phyloP scores from a whole-genome alignment of 2,329 filamentous ascomycete species.

The Parastagonospora avenae region DNA sequence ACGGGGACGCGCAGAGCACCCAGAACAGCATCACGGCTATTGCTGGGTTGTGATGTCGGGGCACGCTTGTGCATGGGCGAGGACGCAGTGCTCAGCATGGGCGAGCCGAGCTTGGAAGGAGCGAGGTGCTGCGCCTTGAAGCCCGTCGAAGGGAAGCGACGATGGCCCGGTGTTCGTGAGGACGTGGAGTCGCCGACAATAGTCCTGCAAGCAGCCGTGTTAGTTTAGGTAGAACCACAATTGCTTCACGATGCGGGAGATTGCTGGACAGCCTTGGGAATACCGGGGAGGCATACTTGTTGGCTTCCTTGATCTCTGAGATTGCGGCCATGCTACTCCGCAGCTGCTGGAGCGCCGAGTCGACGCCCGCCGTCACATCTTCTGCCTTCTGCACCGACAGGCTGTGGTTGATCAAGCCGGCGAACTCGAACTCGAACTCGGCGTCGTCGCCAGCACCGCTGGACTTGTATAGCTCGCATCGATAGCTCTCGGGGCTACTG shows the following conservation, averaged over 20 bases:
- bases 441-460: constrained; percentile 39
- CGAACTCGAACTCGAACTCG: constrained; percentile 57
- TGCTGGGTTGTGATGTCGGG: constrained; percentile 50
- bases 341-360: constrained; percentile 64
- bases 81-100: constrained; percentile 45
- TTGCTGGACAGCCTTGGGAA: constrained; percentile 25
- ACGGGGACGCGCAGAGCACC: constrained; percentile 53
- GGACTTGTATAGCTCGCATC: constrained; percentile 62
- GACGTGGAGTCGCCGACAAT: constrained; percentile 43
- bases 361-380: constrained; percentile 60
- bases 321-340: constrained; percentile 64
- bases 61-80: constrained; percentile 42
- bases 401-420: constrained; percentile 62
- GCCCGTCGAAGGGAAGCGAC: constrained; percentile 43
- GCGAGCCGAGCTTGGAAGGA: constrained; percentile 47
- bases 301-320: constrained; percentile 65
- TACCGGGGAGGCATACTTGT: constrained; percentile 53
- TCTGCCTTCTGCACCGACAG: constrained; percentile 60
- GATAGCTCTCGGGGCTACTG: constrained; percentile 58
- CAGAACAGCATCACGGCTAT: constrained; percentile 37
- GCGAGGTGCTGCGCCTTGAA: constrained; percentile 43
- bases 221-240: not conserved
- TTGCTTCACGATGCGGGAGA: constrained; percentile 17
- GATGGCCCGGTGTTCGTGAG: constrained; percentile 40
- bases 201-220: constrained; percentile 41